Base-by-base conservation (phyloP, 441 rosid genomes). In the Corymbia citriodora region DNA sequence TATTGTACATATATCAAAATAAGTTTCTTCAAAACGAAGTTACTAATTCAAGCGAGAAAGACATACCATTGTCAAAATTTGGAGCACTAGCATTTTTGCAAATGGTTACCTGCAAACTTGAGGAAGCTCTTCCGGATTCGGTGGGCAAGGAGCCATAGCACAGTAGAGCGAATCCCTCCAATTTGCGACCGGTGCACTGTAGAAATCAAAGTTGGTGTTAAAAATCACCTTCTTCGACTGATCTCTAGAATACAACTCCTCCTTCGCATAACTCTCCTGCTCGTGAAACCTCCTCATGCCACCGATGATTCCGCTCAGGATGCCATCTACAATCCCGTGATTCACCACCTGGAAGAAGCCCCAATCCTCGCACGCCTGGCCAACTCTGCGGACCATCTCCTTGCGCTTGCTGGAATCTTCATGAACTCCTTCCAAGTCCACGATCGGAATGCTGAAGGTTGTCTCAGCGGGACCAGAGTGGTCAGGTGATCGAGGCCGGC, bases 301-400 rank as follows among this genome's bases (percentile, higher is more conserved):
- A 2, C 90, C 72, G 27, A 90, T 45, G 54, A 92, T 63, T 49
- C 90, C 94, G 9, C 92, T 95, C 88, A 95, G 88, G 27, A 93
- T 70, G 8, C 68, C 88, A 3, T 49, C 15, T 3, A 95, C 93
- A 89, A 95, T 93, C 55, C 94, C 96, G 15, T 94, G 95, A 45
- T 95, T 93, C 89, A 93, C 92, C 87, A 95, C 68, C 79, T 94
- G 95, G 55, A 94, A 92, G 48, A 94, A 92, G 15, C 96, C 94
- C 93, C 92, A 92, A 7, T 65, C 61, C 87, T 92, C 81, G 10
- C 92, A 87, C 1, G 94, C 93, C 3, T 81, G 85, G 29, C 88
- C 6, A 7, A 93, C 53, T 74, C 55, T 17, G 19, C 90, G 14
- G 9, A 92, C 48, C 2, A 89, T 57, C 88, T 90, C 55, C 52